Conservation (phyloP, 2,329 filamentous ascomycete genomes). For the Colletotrichum acutatum region DNA sequence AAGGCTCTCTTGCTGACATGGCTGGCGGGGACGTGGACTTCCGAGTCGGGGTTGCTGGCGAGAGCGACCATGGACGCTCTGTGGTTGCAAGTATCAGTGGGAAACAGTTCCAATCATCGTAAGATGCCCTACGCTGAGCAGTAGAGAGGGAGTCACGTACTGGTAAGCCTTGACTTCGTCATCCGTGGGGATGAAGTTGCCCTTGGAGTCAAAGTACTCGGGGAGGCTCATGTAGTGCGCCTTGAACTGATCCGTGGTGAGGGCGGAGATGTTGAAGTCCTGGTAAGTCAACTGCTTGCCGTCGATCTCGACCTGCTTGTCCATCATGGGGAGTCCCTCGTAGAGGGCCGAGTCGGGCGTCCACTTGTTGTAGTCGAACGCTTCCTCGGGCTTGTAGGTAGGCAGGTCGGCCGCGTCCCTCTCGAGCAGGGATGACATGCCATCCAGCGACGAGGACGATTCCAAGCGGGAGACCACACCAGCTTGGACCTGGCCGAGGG, state of each 20-base stretch:
- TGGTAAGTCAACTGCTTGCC: constrained; percentile 7
- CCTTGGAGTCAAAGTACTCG: not conserved
- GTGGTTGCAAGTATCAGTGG: too few species aligned
- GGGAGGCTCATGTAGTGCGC: not conserved
- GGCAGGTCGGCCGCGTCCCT: not conserved
- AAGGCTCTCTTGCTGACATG: constrained; percentile 14
- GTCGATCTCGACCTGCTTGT: constrained; percentile 7
- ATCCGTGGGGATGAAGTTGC: not conserved
- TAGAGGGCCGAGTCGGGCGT: not conserved
- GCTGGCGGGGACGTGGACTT: not conserved
- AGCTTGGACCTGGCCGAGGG: constrained; percentile 1
- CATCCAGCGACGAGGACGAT: not conserved
- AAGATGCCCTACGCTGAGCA: not conserved
- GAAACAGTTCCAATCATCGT: too few species aligned
- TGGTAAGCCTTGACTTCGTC: not conserved
- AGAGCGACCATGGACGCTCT: not conserved
- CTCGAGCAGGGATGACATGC: not conserved
- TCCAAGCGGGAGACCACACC: not conserved
- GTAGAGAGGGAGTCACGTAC: not conserved
- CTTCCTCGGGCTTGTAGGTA: not conserved
- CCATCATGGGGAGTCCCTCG: not conserved
- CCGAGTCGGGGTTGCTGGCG: not conserved
- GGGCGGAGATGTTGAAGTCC: constrained; percentile 11
- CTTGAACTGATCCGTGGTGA: constrained; percentile 11
- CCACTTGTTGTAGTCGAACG: not conserved